Conservation (phyloP, 805 yeast species). For the Scheffersomyces lignosus region DNA sequence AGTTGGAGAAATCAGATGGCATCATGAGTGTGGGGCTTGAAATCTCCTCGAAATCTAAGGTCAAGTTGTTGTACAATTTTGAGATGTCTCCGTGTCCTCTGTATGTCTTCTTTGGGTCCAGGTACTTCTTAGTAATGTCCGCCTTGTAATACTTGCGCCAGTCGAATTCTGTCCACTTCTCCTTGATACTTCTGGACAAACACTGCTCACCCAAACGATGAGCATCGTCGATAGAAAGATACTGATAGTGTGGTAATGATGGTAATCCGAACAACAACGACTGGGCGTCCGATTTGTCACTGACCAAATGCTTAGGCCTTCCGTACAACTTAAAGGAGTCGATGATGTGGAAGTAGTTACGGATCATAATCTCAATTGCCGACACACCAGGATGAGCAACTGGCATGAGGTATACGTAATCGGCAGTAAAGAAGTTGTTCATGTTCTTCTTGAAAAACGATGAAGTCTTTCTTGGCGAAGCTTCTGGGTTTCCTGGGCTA, state of each 20-base stretch:
- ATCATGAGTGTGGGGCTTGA: constrained; percentile 3
- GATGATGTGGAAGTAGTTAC: constrained; percentile 67
- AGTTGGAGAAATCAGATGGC: background rate
- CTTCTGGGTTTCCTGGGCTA: constrained; percentile 1
- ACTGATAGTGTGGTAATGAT: constrained; percentile 66
- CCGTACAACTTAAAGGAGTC: constrained; percentile 75
- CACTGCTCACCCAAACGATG: constrained; percentile 17
- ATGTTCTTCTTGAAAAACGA: constrained; percentile 30
- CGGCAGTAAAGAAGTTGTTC: constrained; percentile 30
- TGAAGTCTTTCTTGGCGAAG: constrained; percentile 9
- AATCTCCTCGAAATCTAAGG: constrained; percentile 9
- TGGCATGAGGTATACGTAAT: constrained; percentile 67
- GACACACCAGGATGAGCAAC: constrained; percentile 70
- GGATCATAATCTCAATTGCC: constrained; percentile 69
- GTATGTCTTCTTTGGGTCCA: constrained; percentile 17
- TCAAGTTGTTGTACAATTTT: constrained; percentile 29
- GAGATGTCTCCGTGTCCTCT: constrained; percentile 38
- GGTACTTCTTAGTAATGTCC: constrained; percentile 9
- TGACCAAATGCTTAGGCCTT: constrained; percentile 68
- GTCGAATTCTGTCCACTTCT: constrained; percentile 25
- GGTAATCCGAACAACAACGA: constrained; percentile 78
- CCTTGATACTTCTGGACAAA: constrained; percentile 16
- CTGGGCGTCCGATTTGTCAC: constrained; percentile 64
- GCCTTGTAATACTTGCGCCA: constrained; percentile 30
- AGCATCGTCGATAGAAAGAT: constrained; percentile 39